Percentiles rank a stretch among this genome's conserved stretches.
phyloP scores from a whole-genome alignment of 106 monocot species.

The Phalaenopsis aphrodite region DNA sequence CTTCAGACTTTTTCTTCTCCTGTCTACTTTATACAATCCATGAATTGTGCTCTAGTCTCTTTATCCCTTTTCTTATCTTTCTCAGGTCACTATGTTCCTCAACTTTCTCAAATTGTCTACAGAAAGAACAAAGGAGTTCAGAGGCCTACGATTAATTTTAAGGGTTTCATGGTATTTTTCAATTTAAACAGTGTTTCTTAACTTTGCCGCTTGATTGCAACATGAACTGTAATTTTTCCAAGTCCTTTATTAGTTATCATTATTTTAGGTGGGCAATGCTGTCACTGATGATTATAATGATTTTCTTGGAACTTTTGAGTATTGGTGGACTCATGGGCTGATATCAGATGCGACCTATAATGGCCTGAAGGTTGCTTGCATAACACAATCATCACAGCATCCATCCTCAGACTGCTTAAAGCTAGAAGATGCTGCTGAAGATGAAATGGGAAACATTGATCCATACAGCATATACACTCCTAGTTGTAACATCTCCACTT shows the following conservation, averaged over 20 bases:
- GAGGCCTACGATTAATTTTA: constrained; percentile 73
- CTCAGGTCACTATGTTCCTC: constrained; percentile 95
- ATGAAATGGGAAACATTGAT: constrained; percentile 77
- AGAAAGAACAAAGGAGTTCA: constrained; percentile 51
- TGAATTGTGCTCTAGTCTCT: neutral
- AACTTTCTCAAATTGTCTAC: constrained; percentile 70
- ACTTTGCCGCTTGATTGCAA: neutral
- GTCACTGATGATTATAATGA: constrained; percentile 95
- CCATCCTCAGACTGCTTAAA: constrained; percentile 59
- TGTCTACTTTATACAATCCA: neutral
- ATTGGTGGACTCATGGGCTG: constrained; percentile 96
- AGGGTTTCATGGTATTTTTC: constrained; percentile 84
- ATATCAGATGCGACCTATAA: constrained; percentile 76
- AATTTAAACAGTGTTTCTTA: neutral
- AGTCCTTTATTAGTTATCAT: neutral
- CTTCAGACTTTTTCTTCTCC: neutral
- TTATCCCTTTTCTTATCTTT: constrained; percentile 1
- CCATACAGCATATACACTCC: constrained; percentile 84
- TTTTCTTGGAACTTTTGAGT: constrained; percentile 90
- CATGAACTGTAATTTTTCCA: neutral
- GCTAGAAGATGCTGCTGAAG: constrained; percentile 39
- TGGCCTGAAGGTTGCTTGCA: constrained; percentile 44
- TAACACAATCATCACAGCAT: constrained; percentile 46
- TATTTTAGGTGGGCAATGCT: constrained; percentile 83
- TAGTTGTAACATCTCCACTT: constrained; percentile 39